A percentile compares a stretch with the other conserved stretches of the same genome.
phyloP scores from a whole-genome alignment of 306 rosid species.

The Cyamopsis tetragonoloba region DNA sequence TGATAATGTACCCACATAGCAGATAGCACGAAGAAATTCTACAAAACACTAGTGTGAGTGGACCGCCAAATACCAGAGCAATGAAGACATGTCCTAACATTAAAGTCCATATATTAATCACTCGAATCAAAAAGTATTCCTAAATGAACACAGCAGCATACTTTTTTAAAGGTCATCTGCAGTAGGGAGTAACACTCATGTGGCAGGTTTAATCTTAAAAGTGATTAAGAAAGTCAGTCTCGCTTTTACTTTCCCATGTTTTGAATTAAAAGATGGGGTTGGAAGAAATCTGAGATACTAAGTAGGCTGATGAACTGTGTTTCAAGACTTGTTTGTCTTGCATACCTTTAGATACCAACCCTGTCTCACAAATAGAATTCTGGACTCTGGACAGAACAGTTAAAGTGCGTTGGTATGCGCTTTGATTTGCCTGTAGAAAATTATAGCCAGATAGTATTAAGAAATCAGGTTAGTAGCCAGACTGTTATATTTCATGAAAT shows the following conservation, averaged over 20 bases:
- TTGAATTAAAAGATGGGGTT: background rate
- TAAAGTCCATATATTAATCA: background rate
- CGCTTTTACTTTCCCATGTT: background rate
- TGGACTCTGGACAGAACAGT: conserved; percentile 64
- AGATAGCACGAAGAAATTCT: background rate
- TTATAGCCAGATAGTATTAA: conserved; percentile 12
- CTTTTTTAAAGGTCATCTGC: background rate
- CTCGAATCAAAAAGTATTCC: background rate
- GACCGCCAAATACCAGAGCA: conserved; percentile 4
- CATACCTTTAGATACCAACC: conserved; percentile 61
- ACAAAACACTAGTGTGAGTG: background rate
- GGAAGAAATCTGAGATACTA: background rate
- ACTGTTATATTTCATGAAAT: background rate
- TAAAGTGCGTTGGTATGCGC: conserved; percentile 62
- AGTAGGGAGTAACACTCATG: background rate
- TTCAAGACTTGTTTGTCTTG: background rate
- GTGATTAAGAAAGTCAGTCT: background rate
- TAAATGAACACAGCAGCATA: background rate
- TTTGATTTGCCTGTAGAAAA: conserved; percentile 69
- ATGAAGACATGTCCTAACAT: background rate
- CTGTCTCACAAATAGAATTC: conserved; percentile 41
- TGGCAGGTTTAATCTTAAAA: background rate
- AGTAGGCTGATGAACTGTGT: background rate
- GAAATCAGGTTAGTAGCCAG: background rate
- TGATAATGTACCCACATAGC: background rate